Evolutionary conservation across 2,329 filamentous ascomycete genomes (phyloP).

Genomic region (Plectosphaerella sp.): DNA sequence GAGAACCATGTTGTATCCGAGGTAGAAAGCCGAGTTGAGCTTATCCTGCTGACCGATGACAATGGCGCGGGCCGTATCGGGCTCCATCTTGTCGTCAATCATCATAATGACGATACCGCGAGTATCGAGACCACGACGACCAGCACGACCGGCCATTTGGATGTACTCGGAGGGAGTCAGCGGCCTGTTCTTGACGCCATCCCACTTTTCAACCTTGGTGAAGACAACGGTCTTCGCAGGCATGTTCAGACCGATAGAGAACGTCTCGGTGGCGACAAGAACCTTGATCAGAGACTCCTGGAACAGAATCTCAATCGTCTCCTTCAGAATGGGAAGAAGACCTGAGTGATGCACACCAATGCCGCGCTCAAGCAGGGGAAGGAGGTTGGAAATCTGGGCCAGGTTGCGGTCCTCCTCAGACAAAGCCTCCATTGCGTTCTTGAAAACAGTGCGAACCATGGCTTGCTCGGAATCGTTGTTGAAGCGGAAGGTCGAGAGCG

Average conservation of each 20-base stretch:
- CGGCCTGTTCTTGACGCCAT: constrained; percentile 75
- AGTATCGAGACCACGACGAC: constrained; percentile 93
- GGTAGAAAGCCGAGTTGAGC: constrained; percentile 94
- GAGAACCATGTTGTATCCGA: constrained; percentile 99
- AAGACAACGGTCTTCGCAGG: constrained; percentile 99
- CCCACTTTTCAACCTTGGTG: constrained; percentile 92
- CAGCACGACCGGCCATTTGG: constrained; percentile 97
- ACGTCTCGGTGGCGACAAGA: constrained; percentile 95
- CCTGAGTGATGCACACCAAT: constrained; percentile 98
- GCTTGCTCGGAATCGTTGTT: constrained; percentile 94
- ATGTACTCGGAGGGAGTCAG: constrained; percentile 95
- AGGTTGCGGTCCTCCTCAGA: constrained; percentile 87
- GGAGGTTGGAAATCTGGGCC: constrained; percentile 84
- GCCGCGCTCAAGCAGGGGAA: constrained; percentile 83
- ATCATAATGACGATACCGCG: constrained; percentile 99
- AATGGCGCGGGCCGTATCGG: constrained; percentile 87
- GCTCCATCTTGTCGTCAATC: constrained; percentile 95
- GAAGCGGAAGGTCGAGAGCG: constrained; percentile 84
- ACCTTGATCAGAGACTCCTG: constrained; percentile 98
- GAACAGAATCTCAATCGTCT: constrained; percentile 98
- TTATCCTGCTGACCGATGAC: constrained; percentile 96
- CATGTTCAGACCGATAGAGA: constrained; percentile 98
- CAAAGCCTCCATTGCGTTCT: constrained; percentile 86
- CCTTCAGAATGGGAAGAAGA: constrained; percentile 90
- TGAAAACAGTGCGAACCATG: constrained; percentile 92